Conservation (phyloP, 352 stramenopile genomes). For the Globisporangium iwayamae region DNA sequence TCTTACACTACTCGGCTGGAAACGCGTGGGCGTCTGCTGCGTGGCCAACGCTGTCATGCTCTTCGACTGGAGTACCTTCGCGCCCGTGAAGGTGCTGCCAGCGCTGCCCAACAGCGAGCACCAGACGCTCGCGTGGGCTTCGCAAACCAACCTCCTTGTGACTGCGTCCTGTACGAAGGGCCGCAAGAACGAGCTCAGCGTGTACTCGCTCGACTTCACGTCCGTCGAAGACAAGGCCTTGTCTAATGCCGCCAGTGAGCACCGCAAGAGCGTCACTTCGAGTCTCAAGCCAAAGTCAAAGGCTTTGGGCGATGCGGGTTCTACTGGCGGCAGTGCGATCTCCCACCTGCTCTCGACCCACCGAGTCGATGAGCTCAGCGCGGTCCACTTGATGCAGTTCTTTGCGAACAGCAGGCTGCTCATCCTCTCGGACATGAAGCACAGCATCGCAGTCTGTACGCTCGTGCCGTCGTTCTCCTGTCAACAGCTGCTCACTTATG, state of each 20-base stretch:
- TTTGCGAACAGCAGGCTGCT: constrained; percentile 22
- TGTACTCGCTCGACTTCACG: constrained; percentile 26
- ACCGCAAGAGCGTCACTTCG: background rate
- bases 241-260: background rate
- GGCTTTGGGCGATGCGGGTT: background rate
- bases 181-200: constrained; percentile 16
- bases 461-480: constrained; percentile 13
- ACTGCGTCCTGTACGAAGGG: constrained; percentile 9
- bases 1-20: constrained; percentile 15
- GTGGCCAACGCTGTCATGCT: constrained; percentile 17
- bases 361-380: background rate
- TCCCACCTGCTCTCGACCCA: constrained; percentile 10
- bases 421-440: constrained; percentile 31
- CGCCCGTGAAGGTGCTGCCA: constrained; percentile 7
- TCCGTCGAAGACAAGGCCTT: background rate
- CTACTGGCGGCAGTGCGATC: background rate
- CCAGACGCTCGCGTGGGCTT: constrained; percentile 19
- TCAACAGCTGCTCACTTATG: constrained; percentile 14
- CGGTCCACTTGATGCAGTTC: constrained; percentile 25
- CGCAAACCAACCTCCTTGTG: constrained; percentile 25
- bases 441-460: constrained; percentile 10
- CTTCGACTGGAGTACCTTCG: constrained; percentile 24
- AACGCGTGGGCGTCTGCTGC: constrained; percentile 17
- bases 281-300: constrained; percentile 10
- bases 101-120: constrained; percentile 10